Conservation (phyloP, 768 basidiomycete species). For the Nidularia sp. region DNA sequence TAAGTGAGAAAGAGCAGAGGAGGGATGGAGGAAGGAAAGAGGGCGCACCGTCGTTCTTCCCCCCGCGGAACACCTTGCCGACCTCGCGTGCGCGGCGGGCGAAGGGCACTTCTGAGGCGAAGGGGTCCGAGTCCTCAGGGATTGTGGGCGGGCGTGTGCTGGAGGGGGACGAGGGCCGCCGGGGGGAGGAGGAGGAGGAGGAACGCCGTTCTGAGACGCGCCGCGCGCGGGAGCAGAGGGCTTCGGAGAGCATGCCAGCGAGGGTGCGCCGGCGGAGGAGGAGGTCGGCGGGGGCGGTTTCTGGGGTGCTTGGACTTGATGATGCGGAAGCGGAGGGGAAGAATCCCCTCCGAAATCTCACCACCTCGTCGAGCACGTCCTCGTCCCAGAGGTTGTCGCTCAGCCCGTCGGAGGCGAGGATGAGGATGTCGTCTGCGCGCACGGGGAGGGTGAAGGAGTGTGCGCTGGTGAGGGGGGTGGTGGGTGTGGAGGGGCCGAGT, state of each 20-base stretch:
- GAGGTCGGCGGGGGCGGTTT: constrained; percentile 1
- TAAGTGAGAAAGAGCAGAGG: neutral
- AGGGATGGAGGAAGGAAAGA: neutral
- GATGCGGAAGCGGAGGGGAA: neutral
- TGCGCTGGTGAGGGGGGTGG: constrained; percentile 44
- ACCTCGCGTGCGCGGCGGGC: constrained; percentile 73
- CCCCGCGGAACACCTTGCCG: constrained; percentile 70
- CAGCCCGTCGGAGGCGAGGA: constrained; percentile 78
- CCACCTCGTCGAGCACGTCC: constrained; percentile 80
- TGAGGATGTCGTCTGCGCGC: constrained; percentile 67
- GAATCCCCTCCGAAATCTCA: constrained; percentile 40
- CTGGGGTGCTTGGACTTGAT: neutral
- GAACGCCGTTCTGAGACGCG: constrained; percentile 53
- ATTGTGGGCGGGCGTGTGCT: neutral
- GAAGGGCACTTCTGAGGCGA: constrained; percentile 80
- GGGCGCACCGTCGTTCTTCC: constrained; percentile 75
- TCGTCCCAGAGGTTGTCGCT: constrained; percentile 89
- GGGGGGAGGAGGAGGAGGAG: neutral
- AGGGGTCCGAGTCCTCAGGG: constrained; percentile 62
- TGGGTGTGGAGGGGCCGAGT: constrained; percentile 28
- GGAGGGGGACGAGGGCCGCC: neutral
- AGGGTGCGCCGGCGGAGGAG: constrained; percentile 48
- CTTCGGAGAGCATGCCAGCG: constrained; percentile 72
- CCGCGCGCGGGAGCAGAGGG: constrained; percentile 74
- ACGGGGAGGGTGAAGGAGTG: constrained; percentile 70